A percentile compares a stretch with the other conserved stretches of the same genome.
phyloP scores from a whole-genome alignment of 2,329 filamentous ascomycete species.

The Pyrenophora teres region DNA sequence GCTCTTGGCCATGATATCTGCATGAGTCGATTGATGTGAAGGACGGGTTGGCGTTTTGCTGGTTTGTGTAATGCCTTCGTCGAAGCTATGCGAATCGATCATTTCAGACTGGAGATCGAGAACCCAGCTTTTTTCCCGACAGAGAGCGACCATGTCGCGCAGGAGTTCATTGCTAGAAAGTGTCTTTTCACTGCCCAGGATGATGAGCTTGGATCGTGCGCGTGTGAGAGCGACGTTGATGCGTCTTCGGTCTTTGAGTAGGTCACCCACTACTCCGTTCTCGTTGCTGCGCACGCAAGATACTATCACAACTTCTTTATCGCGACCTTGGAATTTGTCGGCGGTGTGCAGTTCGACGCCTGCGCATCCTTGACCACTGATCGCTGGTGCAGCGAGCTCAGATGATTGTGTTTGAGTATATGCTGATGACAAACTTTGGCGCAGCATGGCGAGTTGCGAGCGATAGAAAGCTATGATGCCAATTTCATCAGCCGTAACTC shows the following conservation, averaged over 20 bases:
- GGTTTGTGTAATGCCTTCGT: constrained; percentile 55
- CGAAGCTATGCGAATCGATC: constrained; percentile 70
- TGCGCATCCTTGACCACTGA: constrained; percentile 19
- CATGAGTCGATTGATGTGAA: neutral
- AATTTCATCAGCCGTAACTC: constrained; percentile 75
- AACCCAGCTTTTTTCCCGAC: constrained; percentile 79
- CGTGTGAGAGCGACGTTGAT: constrained; percentile 96
- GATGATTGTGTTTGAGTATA: constrained; percentile 51
- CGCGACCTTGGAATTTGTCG: constrained; percentile 93
- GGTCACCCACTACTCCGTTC: constrained; percentile 79
- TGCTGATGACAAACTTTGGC: constrained; percentile 67
- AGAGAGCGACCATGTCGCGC: constrained; percentile 73
- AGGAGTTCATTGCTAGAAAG: constrained; percentile 75
- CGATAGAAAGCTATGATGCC: constrained; percentile 98
- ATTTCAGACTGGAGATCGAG: constrained; percentile 71
- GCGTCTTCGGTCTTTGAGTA: constrained; percentile 87
- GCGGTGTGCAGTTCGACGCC: constrained; percentile 94
- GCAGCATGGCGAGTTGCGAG: constrained; percentile 83
- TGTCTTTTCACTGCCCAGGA: constrained; percentile 81
- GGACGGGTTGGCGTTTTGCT: constrained; percentile 17
- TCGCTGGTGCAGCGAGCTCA: constrained; percentile 42
- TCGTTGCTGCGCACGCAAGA: constrained; percentile 88
- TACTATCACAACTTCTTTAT: constrained; percentile 91
- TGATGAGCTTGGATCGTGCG: constrained; percentile 87
- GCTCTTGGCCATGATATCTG: neutral